These are phyloP conservation scores for Neurospora terricola DNA, from an alignment of 495 filamentous ascomycete species.

Conservation along the genomic window DNA sequence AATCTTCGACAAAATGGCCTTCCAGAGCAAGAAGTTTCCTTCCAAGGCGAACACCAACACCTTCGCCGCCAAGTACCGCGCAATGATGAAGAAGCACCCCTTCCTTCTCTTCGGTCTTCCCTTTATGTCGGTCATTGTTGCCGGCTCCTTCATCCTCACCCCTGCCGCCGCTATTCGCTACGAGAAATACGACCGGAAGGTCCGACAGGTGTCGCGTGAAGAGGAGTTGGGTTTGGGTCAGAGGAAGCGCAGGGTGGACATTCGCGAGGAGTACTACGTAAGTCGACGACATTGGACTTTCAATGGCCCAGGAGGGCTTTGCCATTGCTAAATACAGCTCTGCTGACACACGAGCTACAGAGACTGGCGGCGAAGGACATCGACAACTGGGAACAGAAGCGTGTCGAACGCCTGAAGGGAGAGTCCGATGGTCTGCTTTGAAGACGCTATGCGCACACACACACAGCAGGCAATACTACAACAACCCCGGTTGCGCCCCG, in stretches of 20 bases:
- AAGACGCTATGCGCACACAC: slow-evolving; percentile 7
- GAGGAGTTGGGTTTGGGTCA: slow-evolving; percentile 75
- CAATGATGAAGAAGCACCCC: slow-evolving; percentile 57
- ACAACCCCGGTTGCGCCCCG: not conserved
- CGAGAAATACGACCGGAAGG: slow-evolving; percentile 81
- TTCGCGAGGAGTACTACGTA: slow-evolving; percentile 92
- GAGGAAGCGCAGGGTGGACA: slow-evolving; percentile 59
- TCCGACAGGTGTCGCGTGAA: slow-evolving; percentile 68
- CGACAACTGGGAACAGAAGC: slow-evolving; percentile 92
- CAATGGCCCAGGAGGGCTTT: not conserved
- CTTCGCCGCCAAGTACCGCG: slow-evolving; percentile 69
- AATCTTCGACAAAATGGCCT: slow-evolving; percentile 49
- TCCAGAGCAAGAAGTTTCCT: slow-evolving; percentile 63
- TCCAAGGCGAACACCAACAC: slow-evolving; percentile 46
- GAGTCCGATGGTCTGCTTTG: slow-evolving; percentile 81
- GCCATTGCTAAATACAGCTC: not conserved
- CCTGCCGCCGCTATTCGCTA: slow-evolving; percentile 89
- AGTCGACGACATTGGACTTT: slow-evolving; percentile 22
- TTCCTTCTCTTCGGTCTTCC: slow-evolving; percentile 95
- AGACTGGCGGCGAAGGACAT: slow-evolving; percentile 83
- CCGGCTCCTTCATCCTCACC: slow-evolving; percentile 86
- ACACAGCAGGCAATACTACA: not conserved
- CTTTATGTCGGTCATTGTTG: slow-evolving; percentile 87
- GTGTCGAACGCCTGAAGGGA: slow-evolving; percentile 77
- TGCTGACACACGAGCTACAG: slow-evolving; percentile 31